Base-by-base conservation (phyloP, 1,139 yeast species). In the Hyphopichia fennica region DNA sequence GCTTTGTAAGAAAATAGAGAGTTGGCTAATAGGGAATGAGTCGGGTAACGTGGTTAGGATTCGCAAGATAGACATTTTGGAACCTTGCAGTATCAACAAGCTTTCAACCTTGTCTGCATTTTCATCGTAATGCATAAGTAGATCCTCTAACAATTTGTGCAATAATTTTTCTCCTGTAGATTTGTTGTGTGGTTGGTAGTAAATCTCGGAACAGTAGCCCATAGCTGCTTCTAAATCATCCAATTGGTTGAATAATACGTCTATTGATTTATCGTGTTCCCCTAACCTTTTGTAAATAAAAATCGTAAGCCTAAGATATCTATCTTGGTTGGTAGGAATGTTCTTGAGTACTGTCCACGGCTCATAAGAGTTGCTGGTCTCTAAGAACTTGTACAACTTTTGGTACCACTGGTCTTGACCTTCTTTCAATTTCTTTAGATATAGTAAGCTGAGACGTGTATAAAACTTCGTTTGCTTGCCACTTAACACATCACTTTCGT, bases 211-310 rank as follows among this genome's bases (percentile, higher is more conserved):
- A 50, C 95, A 82, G 56, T 87, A 83, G 38, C 67, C 62, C 48
- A 85, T 75, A 0, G 95, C 87, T 15, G 70, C 68, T 19, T 66
- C 65, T 43, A 79, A 73, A 54, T 85, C 86, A 13, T 77, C 65
- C 38, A 89, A 62, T 34, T 82, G 81, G 43, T 75, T 73, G 42
- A 79, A 81, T 36, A 82, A 71, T 1, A 88, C 78, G 46, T 79
- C 79, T 22, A 93, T 67, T 0, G 91, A 84, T 39, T 80, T 76
- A 13, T 75, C 74, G 54, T 88, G 89, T 44, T 80, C 81, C 1
- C 81, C 84, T 36, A 86, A 60, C 47, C 79, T 72, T 34, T 76
- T 75, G 43, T 84, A 72, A 2, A 91, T 77, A 39, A 79, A 73
- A 0, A 88, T 80, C 34, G 81, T 74, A 38, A 87, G 63, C 25